Conservation (phyloP, 2,329 filamentous ascomycete species). For the Tolypocladium endophyticum region DNA sequence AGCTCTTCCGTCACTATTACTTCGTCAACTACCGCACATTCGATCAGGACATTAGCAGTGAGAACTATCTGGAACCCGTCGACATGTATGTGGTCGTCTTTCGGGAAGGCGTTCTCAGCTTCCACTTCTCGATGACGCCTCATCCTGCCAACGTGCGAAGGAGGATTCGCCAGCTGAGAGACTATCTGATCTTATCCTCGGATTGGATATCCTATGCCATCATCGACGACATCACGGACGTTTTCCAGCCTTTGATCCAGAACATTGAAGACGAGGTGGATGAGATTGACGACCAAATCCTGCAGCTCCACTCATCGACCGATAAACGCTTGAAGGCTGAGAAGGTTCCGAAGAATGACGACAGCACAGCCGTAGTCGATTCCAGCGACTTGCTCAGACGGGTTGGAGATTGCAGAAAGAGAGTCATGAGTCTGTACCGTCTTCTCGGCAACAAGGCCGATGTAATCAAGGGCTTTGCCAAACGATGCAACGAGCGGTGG, state of each 20-base stretch:
- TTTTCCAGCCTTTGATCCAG: constrained; percentile 85
- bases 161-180: constrained; percentile 82
- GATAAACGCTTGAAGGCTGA: constrained; percentile 30
- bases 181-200: constrained; percentile 84
- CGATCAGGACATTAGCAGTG: constrained; percentile 83
- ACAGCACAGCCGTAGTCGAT: constrained; percentile 31
- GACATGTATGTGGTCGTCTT: constrained; percentile 98
- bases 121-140: constrained; percentile 93
- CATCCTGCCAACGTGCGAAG: constrained; percentile 93
- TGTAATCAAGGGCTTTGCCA: constrained; percentile 98
- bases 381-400: constrained; percentile 77
- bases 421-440: constrained; percentile 91
- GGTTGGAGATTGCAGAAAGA: constrained; percentile 90
- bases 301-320: constrained; percentile 61
- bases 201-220: constrained; percentile 99
- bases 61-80: constrained; percentile 86
- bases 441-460: constrained; percentile 95
- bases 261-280: constrained; percentile 94
- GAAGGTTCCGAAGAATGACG: constrained; percentile 31
- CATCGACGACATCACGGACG: constrained; percentile 97
- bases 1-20: constrained; percentile 95
- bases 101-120: constrained; percentile 86
- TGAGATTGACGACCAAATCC: constrained; percentile 86
- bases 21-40: constrained; percentile 98
- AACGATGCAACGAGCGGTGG: constrained; percentile 96